These are phyloP conservation scores for Malassezia equina DNA, from an alignment of 1,284 basidiomycete species.

Conservation along the genomic window DNA sequence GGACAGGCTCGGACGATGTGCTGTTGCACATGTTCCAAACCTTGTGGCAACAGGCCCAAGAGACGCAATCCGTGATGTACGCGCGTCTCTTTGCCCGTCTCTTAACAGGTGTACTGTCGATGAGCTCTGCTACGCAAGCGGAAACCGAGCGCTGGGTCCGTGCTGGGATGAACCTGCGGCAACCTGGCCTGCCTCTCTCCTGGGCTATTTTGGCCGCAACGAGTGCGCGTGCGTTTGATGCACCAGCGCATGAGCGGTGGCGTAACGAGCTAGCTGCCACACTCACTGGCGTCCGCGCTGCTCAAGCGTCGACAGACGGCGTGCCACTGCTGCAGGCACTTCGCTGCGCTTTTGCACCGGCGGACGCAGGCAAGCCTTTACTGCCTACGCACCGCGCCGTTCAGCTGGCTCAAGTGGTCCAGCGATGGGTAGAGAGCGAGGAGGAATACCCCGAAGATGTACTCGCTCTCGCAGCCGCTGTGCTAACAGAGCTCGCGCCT, in stretches of 20 bases:
- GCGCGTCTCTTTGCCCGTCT: constrained; percentile 35
- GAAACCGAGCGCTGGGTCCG: constrained; percentile 38
- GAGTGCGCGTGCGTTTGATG: not conserved
- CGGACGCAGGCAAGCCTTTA: constrained; percentile 71
- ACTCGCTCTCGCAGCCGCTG: constrained; percentile 63
- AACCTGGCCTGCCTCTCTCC: constrained; percentile 8
- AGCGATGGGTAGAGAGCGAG: constrained; percentile 67
- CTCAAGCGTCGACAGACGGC: constrained; percentile 61
- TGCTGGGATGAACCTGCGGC: constrained; percentile 21
- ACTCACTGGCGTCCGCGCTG: constrained; percentile 60
- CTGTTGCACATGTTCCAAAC: not conserved
- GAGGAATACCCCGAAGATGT: constrained; percentile 65
- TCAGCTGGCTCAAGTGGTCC: constrained; percentile 75
- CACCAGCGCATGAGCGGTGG: constrained; percentile 63
- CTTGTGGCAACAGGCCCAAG: not conserved
- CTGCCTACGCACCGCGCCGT: constrained; percentile 70
- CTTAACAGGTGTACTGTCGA: constrained; percentile 30
- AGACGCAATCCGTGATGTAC: not conserved
- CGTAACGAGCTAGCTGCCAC: constrained; percentile 79
- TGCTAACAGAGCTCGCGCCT: constrained; percentile 70
- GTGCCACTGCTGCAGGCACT: constrained; percentile 62
- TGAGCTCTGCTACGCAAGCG: constrained; percentile 26
- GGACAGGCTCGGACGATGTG: not conserved
- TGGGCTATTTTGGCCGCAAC: constrained; percentile 11
- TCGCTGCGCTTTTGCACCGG: constrained; percentile 65